Base-by-base conservation (phyloP, 768 basidiomycete genomes). In the Terana coerulea region DNA sequence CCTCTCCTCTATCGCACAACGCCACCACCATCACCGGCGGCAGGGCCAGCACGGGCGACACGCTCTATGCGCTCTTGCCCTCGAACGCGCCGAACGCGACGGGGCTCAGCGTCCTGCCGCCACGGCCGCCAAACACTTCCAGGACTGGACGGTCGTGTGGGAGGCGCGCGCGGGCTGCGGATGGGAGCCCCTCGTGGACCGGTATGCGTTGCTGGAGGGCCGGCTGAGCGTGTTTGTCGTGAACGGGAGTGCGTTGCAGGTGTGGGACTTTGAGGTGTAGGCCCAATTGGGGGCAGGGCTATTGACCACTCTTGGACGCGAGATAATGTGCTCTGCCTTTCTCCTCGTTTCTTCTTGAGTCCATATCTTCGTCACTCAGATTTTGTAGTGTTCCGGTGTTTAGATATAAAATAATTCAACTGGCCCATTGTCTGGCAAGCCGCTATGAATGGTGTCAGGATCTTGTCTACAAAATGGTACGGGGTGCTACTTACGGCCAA, bases 181-280 rank as follows among this genome's bases (percentile, higher is more conserved):
- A 3, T 61, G 60, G 61, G 69, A 72, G 53, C 66, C 69, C 31
- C 59, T 70, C 30, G 66, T 67, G 40, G 70, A 69, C 55, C 56
- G 68, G 33, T 67, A 68, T 37, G 43, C 65, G 54, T 45, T 69
- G 28, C 47, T 56, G 25, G 39, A 43, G 4, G 68, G 69, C 41
- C 67, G 67, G 14, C 59, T 72, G 52, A 70, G 69, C 42, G 24
- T 72, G 42, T 68, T 61, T 43, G 36, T 70, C 37, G 60, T 68
- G 46, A 67, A 71, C 48, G 62, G 67, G 43, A 65, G 57, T 41
- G 49, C 59, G 31, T 54, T 70, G 8, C 39, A 62, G 42, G 64
- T 68, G 3, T 41, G 55, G 44, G 67, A 67, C 45, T 55, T 69
- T 22, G 58, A 59, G n/a, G n/a, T n/a, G n/a, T n/a, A n/a, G n/a